These are phyloP conservation scores for Puccinia horiana DNA, from an alignment of 1,284 basidiomycete species.

Conservation along the genomic window DNA sequence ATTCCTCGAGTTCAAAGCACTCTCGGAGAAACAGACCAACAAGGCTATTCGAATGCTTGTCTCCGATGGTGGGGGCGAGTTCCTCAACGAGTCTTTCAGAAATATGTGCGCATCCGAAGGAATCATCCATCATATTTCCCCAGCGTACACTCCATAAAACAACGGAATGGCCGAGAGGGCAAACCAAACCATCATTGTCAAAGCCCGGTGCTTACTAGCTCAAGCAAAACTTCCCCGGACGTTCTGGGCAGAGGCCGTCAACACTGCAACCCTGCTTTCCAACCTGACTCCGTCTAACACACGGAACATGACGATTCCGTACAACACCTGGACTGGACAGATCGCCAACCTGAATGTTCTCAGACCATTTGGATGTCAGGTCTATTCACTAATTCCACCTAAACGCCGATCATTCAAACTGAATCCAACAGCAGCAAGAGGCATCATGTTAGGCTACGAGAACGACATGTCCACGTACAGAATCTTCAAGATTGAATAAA, in stretches of 20 bases:
- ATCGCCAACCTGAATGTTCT: background rate
- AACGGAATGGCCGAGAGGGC: too few relatives aligned
- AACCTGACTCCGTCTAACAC: background rate
- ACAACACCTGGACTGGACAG: too few relatives aligned
- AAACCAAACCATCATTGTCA: background rate
- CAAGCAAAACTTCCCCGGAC: background rate
- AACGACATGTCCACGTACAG: background rate
- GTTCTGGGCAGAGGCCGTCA: background rate
- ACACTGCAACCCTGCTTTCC: background rate
- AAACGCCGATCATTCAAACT: background rate
- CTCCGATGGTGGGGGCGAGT: constrained; percentile 9
- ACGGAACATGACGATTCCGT: background rate
- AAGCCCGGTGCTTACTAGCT: too few relatives aligned
- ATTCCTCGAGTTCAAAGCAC: constrained; percentile 8
- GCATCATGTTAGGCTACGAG: background rate
- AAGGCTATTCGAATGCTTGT: background rate
- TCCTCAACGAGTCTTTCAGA: background rate
- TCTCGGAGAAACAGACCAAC: background rate
- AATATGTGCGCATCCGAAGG: background rate
- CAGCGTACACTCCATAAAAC: too few relatives aligned
- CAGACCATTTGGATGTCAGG: background rate
- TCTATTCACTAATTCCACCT: background rate
- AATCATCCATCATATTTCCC: too few relatives aligned
- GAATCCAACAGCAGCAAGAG: background rate
- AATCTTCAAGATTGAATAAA: background rate